Conservation (phyloP, 2,329 filamentous ascomycete genomes). For the Fusarium tupiense region DNA sequence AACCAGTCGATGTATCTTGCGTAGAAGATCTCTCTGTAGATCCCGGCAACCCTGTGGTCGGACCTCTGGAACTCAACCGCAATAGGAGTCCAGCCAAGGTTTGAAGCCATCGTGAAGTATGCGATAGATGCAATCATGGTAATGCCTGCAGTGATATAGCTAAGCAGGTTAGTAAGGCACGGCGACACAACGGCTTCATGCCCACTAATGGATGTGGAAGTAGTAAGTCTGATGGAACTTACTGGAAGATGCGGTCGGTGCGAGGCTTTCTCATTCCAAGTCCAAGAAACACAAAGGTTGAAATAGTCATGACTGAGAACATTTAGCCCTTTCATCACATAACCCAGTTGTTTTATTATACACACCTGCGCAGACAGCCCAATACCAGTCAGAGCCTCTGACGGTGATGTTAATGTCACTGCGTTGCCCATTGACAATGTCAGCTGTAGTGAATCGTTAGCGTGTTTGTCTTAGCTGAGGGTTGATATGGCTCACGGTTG, state of each 20-base stretch:
- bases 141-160: constrained; percentile 60
- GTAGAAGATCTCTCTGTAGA: constrained; percentile 67
- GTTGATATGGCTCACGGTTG: constrained; percentile 1
- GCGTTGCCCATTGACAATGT: constrained; percentile 12
- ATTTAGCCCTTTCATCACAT: constrained; percentile 44
- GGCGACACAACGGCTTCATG: too few species aligned
- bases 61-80: constrained; percentile 62
- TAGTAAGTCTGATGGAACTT: background rate
- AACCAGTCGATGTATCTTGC: constrained; percentile 61
- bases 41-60: constrained; percentile 52
- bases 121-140: constrained; percentile 60
- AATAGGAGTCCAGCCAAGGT: constrained; percentile 58
- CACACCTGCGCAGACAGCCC: constrained; percentile 47
- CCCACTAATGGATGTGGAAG: too few species aligned
- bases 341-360: rapidly evolving
- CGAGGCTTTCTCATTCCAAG: constrained; percentile 64
- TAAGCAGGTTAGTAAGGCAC: background rate
- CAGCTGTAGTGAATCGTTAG: background rate
- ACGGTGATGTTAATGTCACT: constrained; percentile 66
- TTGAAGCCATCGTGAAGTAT: constrained; percentile 63
- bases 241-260: constrained; percentile 63
- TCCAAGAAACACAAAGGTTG: constrained; percentile 63
- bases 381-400: constrained; percentile 71
- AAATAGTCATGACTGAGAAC: constrained; percentile 65
- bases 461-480: rapidly evolving